These are phyloP conservation scores for Irpex rosettiformis DNA, from an alignment of 1,284 basidiomycete genomes.

Conservation along the genomic window DNA sequence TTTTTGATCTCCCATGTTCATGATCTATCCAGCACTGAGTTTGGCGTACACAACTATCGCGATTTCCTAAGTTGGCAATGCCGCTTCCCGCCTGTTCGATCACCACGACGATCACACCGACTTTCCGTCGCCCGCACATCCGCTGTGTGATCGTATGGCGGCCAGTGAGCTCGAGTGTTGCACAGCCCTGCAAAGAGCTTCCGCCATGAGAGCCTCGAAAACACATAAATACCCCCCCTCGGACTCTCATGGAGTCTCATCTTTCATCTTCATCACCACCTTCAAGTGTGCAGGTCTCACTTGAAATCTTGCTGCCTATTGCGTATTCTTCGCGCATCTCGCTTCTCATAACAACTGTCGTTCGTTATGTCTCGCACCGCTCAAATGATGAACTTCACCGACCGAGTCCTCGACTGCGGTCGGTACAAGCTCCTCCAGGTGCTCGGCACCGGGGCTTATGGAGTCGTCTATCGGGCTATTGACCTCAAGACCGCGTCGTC, in stretches of 20 bases:
- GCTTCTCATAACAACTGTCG: not conserved
- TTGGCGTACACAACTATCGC: not conserved
- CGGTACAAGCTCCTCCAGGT: slow-evolving; percentile 16
- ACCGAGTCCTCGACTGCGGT: slow-evolving; percentile 14
- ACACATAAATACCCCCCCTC: slow-evolving; percentile 3
- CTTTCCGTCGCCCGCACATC: not conserved
- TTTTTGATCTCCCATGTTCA: not conserved
- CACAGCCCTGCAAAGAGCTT: not conserved
- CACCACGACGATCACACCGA: not conserved
- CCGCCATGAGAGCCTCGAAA: not conserved
- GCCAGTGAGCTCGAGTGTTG: not conserved
- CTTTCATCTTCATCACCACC: slow-evolving; percentile 3
- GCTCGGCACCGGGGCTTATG: slow-evolving; percentile 31
- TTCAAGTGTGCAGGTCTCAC: slow-evolving; percentile 15
- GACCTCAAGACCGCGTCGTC: slow-evolving; percentile 20
- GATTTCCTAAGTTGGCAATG: not conserved
- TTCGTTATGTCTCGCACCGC: slow-evolving; percentile 5
- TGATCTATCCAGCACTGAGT: not conserved
- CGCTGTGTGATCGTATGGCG: not conserved
- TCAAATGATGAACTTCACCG: slow-evolving; percentile 16
- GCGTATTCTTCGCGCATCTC: not conserved
- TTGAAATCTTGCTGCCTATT: slow-evolving; percentile 2
- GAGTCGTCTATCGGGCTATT: slow-evolving; percentile 31
- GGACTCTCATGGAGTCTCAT: not conserved
- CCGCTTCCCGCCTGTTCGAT: not conserved